A percentile compares a stretch with the other conserved stretches of the same genome.
These are phyloP conservation scores for Hypericum perforatum DNA, from an alignment of 345 rosid genomes.

Conservation along the genomic window DNA sequence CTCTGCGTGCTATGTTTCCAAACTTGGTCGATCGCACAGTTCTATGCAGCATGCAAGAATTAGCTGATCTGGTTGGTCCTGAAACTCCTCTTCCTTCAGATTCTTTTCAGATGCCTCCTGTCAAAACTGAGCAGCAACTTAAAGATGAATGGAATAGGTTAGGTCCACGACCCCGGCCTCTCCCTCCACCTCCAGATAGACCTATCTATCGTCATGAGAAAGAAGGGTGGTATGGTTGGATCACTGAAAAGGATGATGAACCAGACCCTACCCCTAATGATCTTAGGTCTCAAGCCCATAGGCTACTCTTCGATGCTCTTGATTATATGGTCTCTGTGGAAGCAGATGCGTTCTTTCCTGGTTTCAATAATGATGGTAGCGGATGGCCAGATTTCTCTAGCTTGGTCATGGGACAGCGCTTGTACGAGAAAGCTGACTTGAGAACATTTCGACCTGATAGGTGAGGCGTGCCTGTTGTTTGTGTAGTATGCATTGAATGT, in stretches of 20 bases:
- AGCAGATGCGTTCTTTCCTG: constrained; percentile 91
- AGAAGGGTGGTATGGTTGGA: constrained; percentile 99
- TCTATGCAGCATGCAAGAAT: constrained; percentile 63
- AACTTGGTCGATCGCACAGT: constrained; percentile 71
- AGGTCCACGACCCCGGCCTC: constrained; percentile 98
- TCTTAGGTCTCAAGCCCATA: constrained; percentile 81
- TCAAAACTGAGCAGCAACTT: constrained; percentile 55
- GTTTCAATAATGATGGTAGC: constrained; percentile 78
- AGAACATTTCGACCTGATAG: constrained; percentile 90
- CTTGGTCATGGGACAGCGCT: constrained; percentile 95
- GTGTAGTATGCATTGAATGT: not conserved
- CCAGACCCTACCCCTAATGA: constrained; percentile 69
- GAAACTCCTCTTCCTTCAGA: constrained; percentile 57
- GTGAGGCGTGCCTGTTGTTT: constrained; percentile 22
- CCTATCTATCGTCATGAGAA: constrained; percentile 88
- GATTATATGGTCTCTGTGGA: constrained; percentile 79
- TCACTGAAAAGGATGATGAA: constrained; percentile 63
- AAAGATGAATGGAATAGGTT: constrained; percentile 85
- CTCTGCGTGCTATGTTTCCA: constrained; percentile 83
- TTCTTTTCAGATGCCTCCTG: constrained; percentile 31
- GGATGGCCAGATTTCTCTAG: constrained; percentile 88
- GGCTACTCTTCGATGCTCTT: constrained; percentile 92
- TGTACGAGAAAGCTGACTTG: constrained; percentile 77
- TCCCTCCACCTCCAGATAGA: constrained; percentile 97
- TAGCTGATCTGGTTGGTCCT: constrained; percentile 69